A percentile compares a stretch with the other conserved stretches of the same genome.
These are phyloP conservation scores for Starmerella apis DNA, from an alignment of 805 yeast species.

Conservation along the genomic window DNA sequence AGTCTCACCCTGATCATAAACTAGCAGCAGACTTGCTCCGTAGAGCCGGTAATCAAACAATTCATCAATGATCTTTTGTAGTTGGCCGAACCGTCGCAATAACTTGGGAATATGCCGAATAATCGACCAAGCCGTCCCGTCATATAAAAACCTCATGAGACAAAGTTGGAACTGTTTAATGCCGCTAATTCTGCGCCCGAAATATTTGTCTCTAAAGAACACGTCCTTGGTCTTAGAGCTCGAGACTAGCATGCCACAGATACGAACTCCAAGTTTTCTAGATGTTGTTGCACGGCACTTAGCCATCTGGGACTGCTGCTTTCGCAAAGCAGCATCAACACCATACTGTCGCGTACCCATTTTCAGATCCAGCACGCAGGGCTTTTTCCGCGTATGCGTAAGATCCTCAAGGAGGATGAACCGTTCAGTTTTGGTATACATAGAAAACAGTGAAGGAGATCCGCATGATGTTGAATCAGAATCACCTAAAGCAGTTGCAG, in stretches of 20 bases:
- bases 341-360: conserved; percentile 99
- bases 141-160: conserved; percentile 65
- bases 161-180: conserved; percentile 73
- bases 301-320: conserved; percentile 64
- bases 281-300: conserved; percentile 81
- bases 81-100: conserved; percentile 47
- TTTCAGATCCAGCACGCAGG: conserved; percentile 88
- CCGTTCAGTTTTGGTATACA: conserved; percentile 52
- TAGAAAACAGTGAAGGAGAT: background rate
- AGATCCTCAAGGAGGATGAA: conserved; percentile 84
- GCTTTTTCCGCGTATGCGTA: conserved; percentile 68
- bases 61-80: conserved; percentile 44
- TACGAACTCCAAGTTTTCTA: conserved; percentile 70
- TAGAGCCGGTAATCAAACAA: conserved; percentile 75
- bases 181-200: conserved; percentile 64
- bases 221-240: conserved; percentile 39
- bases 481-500: background rate
- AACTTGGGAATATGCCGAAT: conserved; percentile 56
- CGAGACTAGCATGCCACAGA: conserved; percentile 92
- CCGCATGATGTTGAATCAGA: background rate
- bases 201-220: conserved; percentile 77
- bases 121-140: conserved; percentile 58
- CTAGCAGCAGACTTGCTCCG: conserved; percentile 78
- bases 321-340: conserved; percentile 67
- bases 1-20: conserved; percentile 61